A percentile compares a stretch with the other conserved stretches of the same genome.
Conservation (phyloP, 495 filamentous ascomycete species). For the Tuber melanosporum region DNA sequence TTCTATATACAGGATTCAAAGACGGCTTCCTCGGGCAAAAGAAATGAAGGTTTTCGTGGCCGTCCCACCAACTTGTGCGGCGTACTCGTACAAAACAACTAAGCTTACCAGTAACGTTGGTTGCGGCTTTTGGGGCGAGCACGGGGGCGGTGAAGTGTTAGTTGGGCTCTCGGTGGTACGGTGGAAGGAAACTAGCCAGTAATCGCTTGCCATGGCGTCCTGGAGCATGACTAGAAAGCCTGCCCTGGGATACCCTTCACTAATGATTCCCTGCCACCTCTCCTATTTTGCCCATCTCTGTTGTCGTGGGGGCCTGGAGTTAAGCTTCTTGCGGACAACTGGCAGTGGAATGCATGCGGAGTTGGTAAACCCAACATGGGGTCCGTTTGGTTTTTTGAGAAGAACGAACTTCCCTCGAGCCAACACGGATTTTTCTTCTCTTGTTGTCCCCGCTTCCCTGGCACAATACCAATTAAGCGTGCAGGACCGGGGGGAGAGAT, state of each 20-base stretch:
- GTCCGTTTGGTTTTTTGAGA: neutral
- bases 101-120: neutral
- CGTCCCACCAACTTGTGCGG: neutral
- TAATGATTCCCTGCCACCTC: slow-evolving; percentile 3
- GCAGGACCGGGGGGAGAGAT: neutral
- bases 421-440: slow-evolving; percentile 2
- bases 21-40: neutral
- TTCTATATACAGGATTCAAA: neutral
- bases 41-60: neutral
- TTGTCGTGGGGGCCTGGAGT: slow-evolving; percentile 1
- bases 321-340: slow-evolving; percentile 1
- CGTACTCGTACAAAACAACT: neutral
- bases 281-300: slow-evolving; percentile 1
- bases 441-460: neutral
- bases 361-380: neutral
- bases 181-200: neutral
- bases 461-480: neutral
- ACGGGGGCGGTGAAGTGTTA: neutral
- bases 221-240: neutral
- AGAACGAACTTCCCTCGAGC: neutral
- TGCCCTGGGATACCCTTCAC: neutral
- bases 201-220: neutral
- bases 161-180: neutral
- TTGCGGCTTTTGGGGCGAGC: neutral
- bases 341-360: neutral